Evolutionary conservation across 1,139 yeast species (phyloP).

Genomic region (Candida buenavistaensis): DNA sequence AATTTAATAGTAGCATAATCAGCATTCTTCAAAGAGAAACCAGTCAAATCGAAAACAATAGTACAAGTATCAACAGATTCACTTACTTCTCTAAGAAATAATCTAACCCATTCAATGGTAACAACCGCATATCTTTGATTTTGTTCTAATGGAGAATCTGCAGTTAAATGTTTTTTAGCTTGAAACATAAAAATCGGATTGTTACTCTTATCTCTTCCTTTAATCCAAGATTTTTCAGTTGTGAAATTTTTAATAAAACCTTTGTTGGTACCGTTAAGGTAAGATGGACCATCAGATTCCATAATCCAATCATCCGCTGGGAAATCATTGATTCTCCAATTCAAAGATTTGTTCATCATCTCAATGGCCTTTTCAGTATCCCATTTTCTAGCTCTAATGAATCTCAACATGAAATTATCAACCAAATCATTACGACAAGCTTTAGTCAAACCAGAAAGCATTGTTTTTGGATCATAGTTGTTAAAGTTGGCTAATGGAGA

Average conservation of each 20-base stretch:
- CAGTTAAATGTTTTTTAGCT: constrained; percentile 39
- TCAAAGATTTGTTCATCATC: constrained; percentile 38
- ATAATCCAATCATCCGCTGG: constrained; percentile 32
- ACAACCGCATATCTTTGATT: constrained; percentile 41
- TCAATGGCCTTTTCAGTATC: constrained; percentile 30
- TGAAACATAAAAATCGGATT: constrained; percentile 43
- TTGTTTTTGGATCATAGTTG: constrained; percentile 25
- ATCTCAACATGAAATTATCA: constrained; percentile 38
- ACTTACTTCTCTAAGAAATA: constrained; percentile 35
- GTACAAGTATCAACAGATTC: constrained; percentile 40
- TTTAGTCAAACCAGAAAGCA: constrained; percentile 26
- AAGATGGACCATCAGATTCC: constrained; percentile 44
- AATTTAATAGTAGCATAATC: constrained; percentile 46
- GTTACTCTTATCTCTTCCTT: constrained; percentile 38
- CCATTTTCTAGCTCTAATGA: constrained; percentile 46
- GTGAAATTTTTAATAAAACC: constrained; percentile 41
- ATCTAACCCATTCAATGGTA: constrained; percentile 42
- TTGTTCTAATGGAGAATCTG: constrained; percentile 39
- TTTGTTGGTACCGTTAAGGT: constrained; percentile 29
- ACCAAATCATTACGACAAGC: constrained; percentile 32
- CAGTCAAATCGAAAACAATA: constrained; percentile 47
- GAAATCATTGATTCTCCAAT: constrained; percentile 37
- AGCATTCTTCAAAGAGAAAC: constrained; percentile 47
- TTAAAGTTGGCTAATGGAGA: constrained; percentile 18
- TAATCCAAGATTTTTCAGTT: constrained; percentile 39